Conservation (phyloP, 805 yeast species). For the Saccharomyces eubayanus region DNA sequence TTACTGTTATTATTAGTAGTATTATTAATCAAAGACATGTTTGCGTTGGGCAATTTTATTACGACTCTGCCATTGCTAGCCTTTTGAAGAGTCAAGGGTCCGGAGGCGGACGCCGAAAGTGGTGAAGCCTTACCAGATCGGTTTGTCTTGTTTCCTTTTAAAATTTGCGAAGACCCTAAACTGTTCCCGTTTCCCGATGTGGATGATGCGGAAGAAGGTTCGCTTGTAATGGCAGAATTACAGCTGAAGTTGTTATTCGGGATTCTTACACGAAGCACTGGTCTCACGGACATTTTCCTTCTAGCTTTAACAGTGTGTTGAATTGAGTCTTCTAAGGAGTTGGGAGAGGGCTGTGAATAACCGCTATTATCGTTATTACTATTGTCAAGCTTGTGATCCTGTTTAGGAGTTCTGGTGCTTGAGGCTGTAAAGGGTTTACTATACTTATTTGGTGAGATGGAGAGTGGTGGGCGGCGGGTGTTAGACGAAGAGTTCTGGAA, state of each 20-base stretch:
- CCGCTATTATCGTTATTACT: conserved; percentile 1
- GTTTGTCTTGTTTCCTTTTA: background rate
- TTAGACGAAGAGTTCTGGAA: background rate
- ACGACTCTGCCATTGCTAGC: background rate
- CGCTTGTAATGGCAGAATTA: conserved; percentile 23
- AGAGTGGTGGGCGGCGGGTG: background rate
- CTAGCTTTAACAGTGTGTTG: background rate
- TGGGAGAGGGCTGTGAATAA: background rate
- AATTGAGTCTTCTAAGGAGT: background rate
- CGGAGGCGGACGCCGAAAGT: background rate
- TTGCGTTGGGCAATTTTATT: conserved; percentile 1
- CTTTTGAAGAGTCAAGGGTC: conserved; percentile 2
- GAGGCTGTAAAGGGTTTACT: background rate
- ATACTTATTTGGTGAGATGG: background rate
- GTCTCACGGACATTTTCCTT: conserved; percentile 34
- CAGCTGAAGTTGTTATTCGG: conserved; percentile 38
- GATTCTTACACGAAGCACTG: conserved; percentile 57
- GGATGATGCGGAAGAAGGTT: conserved; percentile 36
- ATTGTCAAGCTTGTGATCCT: background rate
- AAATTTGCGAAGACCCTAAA: background rate
- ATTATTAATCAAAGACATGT: background rate
- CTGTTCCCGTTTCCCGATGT: conserved; percentile 32
- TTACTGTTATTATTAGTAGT: conserved; percentile 1
- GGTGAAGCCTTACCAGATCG: background rate
- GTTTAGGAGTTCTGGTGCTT: background rate